phyloP scores from a whole-genome alignment of 352 stramenopile species.

The Globisporangium middletonii region DNA sequence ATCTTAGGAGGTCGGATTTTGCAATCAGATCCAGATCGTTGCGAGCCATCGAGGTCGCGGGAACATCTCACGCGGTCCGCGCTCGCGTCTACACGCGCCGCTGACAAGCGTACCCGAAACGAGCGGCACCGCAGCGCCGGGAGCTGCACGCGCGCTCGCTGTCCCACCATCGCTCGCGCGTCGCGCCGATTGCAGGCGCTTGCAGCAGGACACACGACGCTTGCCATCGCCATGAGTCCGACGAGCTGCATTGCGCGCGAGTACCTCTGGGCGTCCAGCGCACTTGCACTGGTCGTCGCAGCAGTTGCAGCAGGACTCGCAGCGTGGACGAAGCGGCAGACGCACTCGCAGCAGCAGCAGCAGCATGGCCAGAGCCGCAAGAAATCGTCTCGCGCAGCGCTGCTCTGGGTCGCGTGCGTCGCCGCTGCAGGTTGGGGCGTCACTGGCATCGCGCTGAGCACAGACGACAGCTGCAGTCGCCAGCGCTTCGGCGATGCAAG shows the following conservation, averaged over 20 bases:
- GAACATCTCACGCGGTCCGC: too few species aligned
- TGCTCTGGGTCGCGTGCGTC: not conserved
- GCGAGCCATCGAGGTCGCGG: too few species aligned
- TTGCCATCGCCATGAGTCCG: too few species aligned
- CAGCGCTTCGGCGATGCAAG: not conserved
- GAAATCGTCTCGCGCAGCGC: not conserved
- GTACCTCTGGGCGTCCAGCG: constrained; percentile 7
- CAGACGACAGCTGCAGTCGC: not conserved
- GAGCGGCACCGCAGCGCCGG: too few species aligned
- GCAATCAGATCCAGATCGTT: too few species aligned
- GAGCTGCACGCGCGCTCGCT: too few species aligned
- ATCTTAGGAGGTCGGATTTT: too few species aligned
- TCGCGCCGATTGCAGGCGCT: too few species aligned
- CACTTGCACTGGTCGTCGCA: not conserved
- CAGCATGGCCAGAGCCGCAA: not conserved
- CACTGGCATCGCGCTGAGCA: not conserved
- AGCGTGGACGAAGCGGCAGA: not conserved
- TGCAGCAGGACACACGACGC: not conserved
- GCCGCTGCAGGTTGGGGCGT: not conserved
- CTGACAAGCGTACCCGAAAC: too few species aligned
- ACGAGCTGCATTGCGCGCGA: not conserved
- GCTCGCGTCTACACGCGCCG: too few species aligned
- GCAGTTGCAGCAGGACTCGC: not conserved
- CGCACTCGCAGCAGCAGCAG: not conserved
- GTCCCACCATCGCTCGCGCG: too few species aligned